Base-by-base conservation (phyloP, 176 grass and related monocot species). In the Thinopyrum elongatum region DNA sequence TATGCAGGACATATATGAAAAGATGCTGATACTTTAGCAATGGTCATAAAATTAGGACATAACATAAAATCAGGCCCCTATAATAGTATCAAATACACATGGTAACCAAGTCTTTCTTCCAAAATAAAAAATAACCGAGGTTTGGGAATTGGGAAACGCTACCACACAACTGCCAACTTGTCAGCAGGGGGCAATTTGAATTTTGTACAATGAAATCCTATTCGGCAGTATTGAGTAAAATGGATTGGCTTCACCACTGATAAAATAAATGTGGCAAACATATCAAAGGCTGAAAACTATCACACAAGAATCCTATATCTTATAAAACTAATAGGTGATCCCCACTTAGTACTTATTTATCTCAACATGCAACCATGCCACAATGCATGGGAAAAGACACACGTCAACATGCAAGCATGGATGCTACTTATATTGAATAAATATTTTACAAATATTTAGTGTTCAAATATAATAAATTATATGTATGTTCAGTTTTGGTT, bases 211-310 rank as follows among this genome's bases (percentile, higher is more conserved):
- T 30, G 12, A 6, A 73, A 69, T 80, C 46, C 19, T 85, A 46
- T 58, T 17, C 10, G 61, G 60, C 77, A 28, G 15, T n/a, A 82
- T 28, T 44, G 38, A 65, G 27, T 68, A 80, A 65, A 80, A 84
- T 23, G 31, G 46, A 65, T 3, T 44, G 27, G 59, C 65, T 85
- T 28, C 25, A 27, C 10, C 49, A 30, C 23, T 3, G 2, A 47
- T 42, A 60, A 62, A 31, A 5, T 44, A 38, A 34, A 78, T 71
- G 34, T 33, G 16, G 21, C 2, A 33, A 58, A 29, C 72, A 31
- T 82, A 41, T 62, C 19, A 57, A 35, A 74, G 51, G 33, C 33
- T 21, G 58, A 10, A 63, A 13, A 79, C 9, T 22, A 8, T 16
- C 21, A 17, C 7, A 41, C 8, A 70, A 79, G 23, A 11, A 41